Evolutionary conservation across 208 protist species (phyloP).

Genomic region (Leishmania gerbilli): DNA sequence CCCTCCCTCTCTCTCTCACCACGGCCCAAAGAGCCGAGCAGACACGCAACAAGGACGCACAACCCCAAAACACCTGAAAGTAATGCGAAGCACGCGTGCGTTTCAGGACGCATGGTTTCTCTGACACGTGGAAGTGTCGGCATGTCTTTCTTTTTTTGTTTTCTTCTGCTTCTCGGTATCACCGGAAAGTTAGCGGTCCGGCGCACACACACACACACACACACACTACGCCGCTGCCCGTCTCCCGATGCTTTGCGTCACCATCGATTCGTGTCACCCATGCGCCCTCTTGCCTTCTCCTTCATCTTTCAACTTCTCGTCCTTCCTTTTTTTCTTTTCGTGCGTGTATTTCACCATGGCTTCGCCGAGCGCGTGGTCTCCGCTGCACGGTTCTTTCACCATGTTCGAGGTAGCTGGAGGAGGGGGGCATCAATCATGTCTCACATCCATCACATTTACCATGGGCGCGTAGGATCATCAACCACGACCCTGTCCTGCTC

Average conservation of each 20-base stretch:
- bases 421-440: background rate
- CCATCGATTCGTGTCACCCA: background rate
- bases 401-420: background rate
- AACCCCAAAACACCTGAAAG: background rate
- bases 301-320: background rate
- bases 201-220: background rate
- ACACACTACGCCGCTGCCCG: background rate
- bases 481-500: background rate
- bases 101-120: background rate
- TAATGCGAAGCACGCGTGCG: background rate
- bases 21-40: too few species aligned
- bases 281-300: background rate
- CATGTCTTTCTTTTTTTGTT: background rate
- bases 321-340: background rate
- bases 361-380: background rate
- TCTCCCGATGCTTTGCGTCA: background rate
- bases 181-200: background rate
- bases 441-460: background rate
- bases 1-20: background rate
- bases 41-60: too few species aligned
- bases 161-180: background rate
- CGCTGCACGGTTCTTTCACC: background rate
- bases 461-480: background rate
- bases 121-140: background rate
- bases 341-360: background rate